phyloP scores from a whole-genome alignment of 2,329 filamentous ascomycete genomes.

The Colletotrichum agaves region DNA sequence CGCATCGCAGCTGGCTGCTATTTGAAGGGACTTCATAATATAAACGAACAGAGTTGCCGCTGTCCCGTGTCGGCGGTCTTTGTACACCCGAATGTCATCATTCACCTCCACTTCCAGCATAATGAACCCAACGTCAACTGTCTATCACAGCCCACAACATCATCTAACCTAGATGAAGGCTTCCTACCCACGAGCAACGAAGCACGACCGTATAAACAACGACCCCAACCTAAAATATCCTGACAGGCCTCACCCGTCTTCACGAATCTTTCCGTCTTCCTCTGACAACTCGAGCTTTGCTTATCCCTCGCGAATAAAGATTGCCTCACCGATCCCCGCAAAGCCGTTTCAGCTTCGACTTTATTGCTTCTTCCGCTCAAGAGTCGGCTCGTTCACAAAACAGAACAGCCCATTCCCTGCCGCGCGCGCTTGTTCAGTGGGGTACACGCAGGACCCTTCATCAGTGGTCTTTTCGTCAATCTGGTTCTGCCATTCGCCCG shows the following conservation, averaged over 20 bases:
- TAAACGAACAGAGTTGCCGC: constrained; percentile 29
- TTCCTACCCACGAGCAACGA: neutral
- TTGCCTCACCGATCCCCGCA: constrained; percentile 7
- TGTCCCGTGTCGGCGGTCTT: neutral
- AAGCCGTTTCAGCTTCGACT: constrained; percentile 24
- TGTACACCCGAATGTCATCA: constrained; percentile 20
- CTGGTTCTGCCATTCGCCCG: constrained; percentile 13
- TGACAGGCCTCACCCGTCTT: neutral
- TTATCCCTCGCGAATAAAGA: neutral
- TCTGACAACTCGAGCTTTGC: neutral
- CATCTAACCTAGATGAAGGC: neutral
- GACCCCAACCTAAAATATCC: neutral
- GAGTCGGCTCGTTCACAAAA: neutral
- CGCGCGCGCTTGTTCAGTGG: constrained; percentile 39
- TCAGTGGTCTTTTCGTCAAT: constrained; percentile 11
- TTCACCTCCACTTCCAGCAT: constrained; percentile 22
- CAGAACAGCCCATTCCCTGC: constrained; percentile 18
- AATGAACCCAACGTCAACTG: constrained; percentile 21
- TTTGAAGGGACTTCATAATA: constrained; percentile 24
- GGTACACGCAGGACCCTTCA: constrained; percentile 5
- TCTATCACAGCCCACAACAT: constrained; percentile 13
- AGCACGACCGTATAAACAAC: neutral
- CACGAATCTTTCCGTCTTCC: constrained; percentile 3
- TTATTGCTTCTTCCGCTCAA: constrained; percentile 4
- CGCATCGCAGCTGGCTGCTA: neutral